A percentile compares a stretch with the other conserved stretches of the same genome.
Evolutionary conservation across 768 basidiomycete species (phyloP).

Genomic region (Amanita inopinata): DNA sequence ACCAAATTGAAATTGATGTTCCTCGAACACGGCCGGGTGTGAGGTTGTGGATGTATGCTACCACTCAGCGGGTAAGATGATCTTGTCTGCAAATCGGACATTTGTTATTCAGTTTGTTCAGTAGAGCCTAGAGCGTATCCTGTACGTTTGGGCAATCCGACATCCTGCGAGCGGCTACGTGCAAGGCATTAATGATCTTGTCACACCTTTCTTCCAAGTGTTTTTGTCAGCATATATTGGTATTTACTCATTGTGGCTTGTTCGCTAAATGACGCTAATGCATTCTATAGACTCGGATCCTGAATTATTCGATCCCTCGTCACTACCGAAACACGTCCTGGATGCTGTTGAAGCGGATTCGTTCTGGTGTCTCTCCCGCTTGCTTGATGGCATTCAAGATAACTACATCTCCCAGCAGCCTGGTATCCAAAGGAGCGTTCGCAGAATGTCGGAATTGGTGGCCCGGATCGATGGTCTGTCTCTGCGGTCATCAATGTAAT

Average conservation of each 20-base stretch:
- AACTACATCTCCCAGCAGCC: constrained; percentile 97
- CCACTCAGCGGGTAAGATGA: constrained; percentile 73
- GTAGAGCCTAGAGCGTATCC: constrained; percentile 86
- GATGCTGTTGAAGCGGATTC: constrained; percentile 93
- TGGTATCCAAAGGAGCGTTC: constrained; percentile 89
- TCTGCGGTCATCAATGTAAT: constrained; percentile 5
- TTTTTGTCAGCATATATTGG: constrained; percentile 94
- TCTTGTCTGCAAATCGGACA: neutral
- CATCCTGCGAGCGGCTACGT: constrained; percentile 99
- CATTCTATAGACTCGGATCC: constrained; percentile 73
- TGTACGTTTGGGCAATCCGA: constrained; percentile 98
- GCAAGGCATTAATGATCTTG: constrained; percentile 98
- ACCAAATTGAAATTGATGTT: constrained; percentile 98
- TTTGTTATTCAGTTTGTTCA: constrained; percentile 13
- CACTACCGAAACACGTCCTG: constrained; percentile 60
- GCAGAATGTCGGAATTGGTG: constrained; percentile 90
- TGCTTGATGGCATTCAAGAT: constrained; percentile 96
- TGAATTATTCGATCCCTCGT: constrained; percentile 73
- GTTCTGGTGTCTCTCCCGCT: constrained; percentile 95
- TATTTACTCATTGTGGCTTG: constrained; percentile 22
- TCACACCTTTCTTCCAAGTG: constrained; percentile 95
- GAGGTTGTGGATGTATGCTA: constrained; percentile 80
- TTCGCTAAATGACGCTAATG: constrained; percentile 3
- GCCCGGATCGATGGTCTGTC: constrained; percentile 71
- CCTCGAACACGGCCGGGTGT: constrained; percentile 92